A percentile compares a stretch with the other conserved stretches of the same genome.
Conservation (phyloP, 176 grass and related monocot species). For the Oropetium thomaeum region DNA sequence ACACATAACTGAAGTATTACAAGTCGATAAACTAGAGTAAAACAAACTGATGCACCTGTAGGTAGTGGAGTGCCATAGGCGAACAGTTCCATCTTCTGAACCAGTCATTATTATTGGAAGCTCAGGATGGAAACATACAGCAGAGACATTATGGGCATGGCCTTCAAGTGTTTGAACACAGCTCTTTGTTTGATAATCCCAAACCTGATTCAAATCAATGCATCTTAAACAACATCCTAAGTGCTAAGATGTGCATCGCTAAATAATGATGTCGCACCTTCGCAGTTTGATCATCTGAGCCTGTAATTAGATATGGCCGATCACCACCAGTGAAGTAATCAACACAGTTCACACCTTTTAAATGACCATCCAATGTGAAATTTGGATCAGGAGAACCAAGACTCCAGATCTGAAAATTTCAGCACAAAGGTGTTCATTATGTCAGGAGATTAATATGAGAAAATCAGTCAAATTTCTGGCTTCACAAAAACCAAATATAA, state of each 20-base stretch:
- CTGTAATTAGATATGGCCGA: conserved; percentile 85
- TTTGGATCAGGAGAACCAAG: conserved; percentile 77
- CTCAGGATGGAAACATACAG: conserved; percentile 91
- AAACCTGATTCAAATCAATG: conserved; percentile 54
- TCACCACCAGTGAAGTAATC: conserved; percentile 87
- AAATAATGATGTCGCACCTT: conserved; percentile 43
- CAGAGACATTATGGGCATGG: conserved; percentile 73
- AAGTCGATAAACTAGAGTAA: conserved; percentile 6
- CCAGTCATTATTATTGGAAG: conserved; percentile 80
- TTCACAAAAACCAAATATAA: neutral
- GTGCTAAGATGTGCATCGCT: neutral
- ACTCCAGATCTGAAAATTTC: conserved; percentile 68
- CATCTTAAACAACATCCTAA: conserved; percentile 2
- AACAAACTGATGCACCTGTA: conserved; percentile 44
- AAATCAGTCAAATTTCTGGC: neutral
- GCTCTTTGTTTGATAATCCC: conserved; percentile 77
- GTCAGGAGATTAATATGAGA: neutral
- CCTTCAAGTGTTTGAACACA: conserved; percentile 81
- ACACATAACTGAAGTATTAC: too few relatives aligned
- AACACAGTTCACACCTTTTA: conserved; percentile 74
- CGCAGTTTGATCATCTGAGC: conserved; percentile 72
- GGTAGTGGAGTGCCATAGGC: conserved; percentile 71
- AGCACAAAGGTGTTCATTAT: neutral
- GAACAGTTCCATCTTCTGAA: conserved; percentile 71
- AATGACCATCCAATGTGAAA: conserved; percentile 71